Conservation (phyloP, 108 stramenopile genomes). For the Skeletonema potamos region DNA sequence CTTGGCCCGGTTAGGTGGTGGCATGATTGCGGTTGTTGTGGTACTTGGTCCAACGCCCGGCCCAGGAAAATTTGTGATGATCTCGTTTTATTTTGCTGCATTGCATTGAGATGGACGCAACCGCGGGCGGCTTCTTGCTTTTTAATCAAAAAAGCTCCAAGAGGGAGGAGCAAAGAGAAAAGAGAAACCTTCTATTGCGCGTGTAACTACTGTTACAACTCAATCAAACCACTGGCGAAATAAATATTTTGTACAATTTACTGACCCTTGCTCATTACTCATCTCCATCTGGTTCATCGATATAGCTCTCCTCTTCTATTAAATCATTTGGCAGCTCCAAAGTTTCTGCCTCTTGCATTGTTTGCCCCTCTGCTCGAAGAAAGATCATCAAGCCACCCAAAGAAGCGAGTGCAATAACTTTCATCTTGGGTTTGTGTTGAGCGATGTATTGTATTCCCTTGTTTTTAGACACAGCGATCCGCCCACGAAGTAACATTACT, state of each 20-base stretch:
- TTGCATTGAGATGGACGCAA: no score
- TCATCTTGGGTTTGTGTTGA: neutral
- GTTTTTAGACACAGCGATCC: neutral
- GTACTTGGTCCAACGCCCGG: neutral
- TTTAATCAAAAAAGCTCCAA: no score
- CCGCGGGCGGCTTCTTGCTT: no score
- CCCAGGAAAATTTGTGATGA: neutral
- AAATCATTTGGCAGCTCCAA: neutral
- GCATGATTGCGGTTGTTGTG: slow-evolving; percentile 31
- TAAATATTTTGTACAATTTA: no score
- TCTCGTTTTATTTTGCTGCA: neutral
- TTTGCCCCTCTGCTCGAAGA: no score
- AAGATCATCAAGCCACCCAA: no score
- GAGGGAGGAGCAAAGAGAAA: no score
- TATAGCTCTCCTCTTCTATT: neutral
- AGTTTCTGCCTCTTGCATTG: neutral
- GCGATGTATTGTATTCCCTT: neutral
- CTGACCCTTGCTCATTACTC: neutral
- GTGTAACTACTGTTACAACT: neutral
- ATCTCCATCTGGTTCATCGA: neutral
- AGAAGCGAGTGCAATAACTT: neutral
- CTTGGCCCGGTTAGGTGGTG: slow-evolving; percentile 66
- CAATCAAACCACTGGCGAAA: neutral
- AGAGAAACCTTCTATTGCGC: no score
- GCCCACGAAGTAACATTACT: neutral